Base-by-base conservation (phyloP, 768 basidiomycete species). In the Leccinum boreale region DNA sequence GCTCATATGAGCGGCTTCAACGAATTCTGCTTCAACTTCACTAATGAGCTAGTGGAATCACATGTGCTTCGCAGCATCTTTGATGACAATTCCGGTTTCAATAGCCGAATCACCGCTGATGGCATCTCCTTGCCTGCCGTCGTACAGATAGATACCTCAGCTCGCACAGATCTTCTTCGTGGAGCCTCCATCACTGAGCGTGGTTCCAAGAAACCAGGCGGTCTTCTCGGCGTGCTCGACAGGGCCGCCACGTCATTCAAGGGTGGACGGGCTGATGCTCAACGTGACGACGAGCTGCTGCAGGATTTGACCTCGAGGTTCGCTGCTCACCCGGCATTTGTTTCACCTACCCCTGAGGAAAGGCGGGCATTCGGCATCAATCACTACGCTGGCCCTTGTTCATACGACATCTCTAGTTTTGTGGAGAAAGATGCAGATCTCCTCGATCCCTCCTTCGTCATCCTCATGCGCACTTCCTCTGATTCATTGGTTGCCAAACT, bases 21-120 rank as follows among this genome's bases (percentile, higher is more conserved):
- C 63, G 85, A 86, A 62, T 85, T 86, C 67, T 77, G 77, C 57
- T 74, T 80, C 73, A 86, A 86, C 69, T 85, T 83, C 66, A 68
- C 77, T 14, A 77, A 85, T 66, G 85, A 86, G 67, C 59, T 85
- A 39, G 60, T 85, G n/a, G 81, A 86, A 58, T 82, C 83, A 36
- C 83, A 82, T 62, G 71, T 83, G 23, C 63, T 80, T n/a, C 78
- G 79, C 33, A 75, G 74, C 59, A 74, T 74, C 15, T 85, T 86
- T 61, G 83, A 83, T 58, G 79, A 85, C 52, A 66, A 69, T 19
- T 72, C 77, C 24, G 76, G 74, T 7, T 76, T 74, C 63, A 82
- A 80, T 66, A 70, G 71, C n/a, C 72, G 74, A 58, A 62, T 82
- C 51, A 67, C 74, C 31, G 73, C 75, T 49, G 85, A 86, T 63